A percentile compares a stretch with the other conserved stretches of the same genome.
phyloP scores from a whole-genome alignment of 345 rosid species.

The Isatis tinctoria region DNA sequence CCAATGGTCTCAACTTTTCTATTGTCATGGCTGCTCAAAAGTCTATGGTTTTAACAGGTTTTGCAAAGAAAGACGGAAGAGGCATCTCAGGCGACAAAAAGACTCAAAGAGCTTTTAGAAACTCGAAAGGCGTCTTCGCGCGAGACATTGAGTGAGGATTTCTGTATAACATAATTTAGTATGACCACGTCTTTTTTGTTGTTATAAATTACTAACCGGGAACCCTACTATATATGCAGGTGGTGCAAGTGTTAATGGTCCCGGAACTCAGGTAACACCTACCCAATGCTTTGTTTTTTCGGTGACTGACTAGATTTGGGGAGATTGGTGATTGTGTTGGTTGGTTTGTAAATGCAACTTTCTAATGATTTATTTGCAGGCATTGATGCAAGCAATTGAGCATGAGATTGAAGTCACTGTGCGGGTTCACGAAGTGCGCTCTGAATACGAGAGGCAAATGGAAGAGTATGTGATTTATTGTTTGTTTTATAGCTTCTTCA shows the following conservation, averaged over 20 bases:
- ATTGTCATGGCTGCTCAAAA: not conserved
- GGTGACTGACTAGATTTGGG: not conserved
- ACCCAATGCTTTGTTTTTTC: not conserved
- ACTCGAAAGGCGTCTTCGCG: slow-evolving; percentile 77
- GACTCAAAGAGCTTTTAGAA: slow-evolving; percentile 91
- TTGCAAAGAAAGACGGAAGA: slow-evolving; percentile 97
- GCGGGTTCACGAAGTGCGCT: slow-evolving; percentile 89
- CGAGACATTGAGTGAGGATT: slow-evolving; percentile 43
- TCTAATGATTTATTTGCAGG: slow-evolving; percentile 39
- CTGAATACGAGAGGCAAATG: slow-evolving; percentile 85
- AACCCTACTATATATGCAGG: slow-evolving; percentile 34
- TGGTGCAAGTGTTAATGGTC: slow-evolving; percentile 57
- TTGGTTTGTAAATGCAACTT: slow-evolving; percentile 7
- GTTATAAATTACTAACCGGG: not conserved
- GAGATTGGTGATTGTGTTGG: slow-evolving; percentile 9
- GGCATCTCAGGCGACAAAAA: slow-evolving; percentile 92
- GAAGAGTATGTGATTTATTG: slow-evolving; percentile 67
- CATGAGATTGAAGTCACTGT: slow-evolving; percentile 95
- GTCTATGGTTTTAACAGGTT: slow-evolving; percentile 45
- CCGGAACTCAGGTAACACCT: slow-evolving; percentile 72
- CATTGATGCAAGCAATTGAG: slow-evolving; percentile 83
- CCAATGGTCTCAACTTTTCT: not conserved
- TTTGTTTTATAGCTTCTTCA: slow-evolving; percentile 4
- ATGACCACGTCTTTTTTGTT: slow-evolving; percentile 3
- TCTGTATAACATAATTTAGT: slow-evolving; percentile 1